Conservation (phyloP, 148 eudicot species). For the Agrostemma githago region DNA sequence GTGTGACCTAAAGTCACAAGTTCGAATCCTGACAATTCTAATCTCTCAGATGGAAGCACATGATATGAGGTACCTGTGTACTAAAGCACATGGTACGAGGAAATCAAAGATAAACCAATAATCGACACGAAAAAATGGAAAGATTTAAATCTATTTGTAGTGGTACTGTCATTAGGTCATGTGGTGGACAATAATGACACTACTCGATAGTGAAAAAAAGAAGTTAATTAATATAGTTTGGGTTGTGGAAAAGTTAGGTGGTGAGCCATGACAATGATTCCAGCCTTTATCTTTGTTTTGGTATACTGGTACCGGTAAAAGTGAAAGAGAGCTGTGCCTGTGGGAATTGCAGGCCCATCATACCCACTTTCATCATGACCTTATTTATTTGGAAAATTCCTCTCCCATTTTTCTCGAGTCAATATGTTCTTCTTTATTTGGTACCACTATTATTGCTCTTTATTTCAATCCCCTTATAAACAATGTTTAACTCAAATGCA, state of each 20-base stretch:
- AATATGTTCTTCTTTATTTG: constrained; percentile 1
- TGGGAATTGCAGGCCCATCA: constrained; percentile 23
- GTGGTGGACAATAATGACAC: constrained; percentile 65
- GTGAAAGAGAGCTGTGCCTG: constrained; percentile 20
- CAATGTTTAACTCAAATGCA: too few species aligned
- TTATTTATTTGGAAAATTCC: constrained; percentile 17
- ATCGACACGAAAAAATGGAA: too few species aligned
- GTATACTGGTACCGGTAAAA: constrained; percentile 21
- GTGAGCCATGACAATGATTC: not conserved
- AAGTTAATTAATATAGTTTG: constrained; percentile 1
- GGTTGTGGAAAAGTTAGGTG: constrained; percentile 10
- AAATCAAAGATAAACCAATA: too few species aligned
- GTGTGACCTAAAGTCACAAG: too few species aligned
- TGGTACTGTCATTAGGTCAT: constrained; percentile 35
- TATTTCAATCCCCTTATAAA: too few species aligned
- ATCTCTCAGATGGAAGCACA: too few species aligned
- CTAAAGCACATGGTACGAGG: too few species aligned
- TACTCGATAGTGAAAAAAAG: constrained; percentile 27
- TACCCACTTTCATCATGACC: constrained; percentile 24
- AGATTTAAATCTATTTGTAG: too few species aligned
- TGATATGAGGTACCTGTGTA: too few species aligned
- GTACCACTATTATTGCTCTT: not conserved
- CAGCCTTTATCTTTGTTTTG: constrained; percentile 12
- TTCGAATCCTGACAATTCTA: too few species aligned
- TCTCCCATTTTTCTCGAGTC: constrained; percentile 20